A percentile compares a stretch with the other conserved stretches of the same genome.
phyloP scores from a whole-genome alignment of 2,329 filamentous ascomycete species.

The Arthrobotrys musiformis region DNA sequence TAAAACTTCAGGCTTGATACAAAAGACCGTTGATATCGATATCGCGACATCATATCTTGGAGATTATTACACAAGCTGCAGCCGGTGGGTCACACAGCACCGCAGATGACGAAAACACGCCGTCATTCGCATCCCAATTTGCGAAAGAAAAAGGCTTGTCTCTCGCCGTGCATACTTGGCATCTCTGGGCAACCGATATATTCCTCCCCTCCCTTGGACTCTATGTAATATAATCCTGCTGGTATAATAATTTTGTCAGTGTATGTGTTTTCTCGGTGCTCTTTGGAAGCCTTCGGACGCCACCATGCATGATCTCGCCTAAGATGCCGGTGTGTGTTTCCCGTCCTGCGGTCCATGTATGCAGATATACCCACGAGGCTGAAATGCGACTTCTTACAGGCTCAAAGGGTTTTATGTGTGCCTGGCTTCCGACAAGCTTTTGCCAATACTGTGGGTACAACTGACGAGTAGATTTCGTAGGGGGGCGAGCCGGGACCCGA shows the following conservation, averaged over 20 bases:
- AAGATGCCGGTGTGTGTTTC: conserved; percentile 8
- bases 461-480: neutral
- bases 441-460: conserved; percentile 16
- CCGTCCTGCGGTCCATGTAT: neutral
- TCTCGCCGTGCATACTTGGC: conserved; percentile 27
- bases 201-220: neutral
- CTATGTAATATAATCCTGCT: neutral
- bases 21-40: neutral
- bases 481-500: neutral
- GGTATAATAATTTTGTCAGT: neutral
- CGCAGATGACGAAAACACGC: conserved; percentile 6
- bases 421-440: conserved; percentile 18
- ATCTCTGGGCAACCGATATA: conserved; percentile 1
- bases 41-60: neutral
- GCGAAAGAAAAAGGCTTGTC: conserved; percentile 42
- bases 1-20: too few relatives aligned
- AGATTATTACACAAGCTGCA: neutral
- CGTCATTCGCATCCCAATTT: conserved; percentile 20
- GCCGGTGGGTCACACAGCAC: neutral
- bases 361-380: conserved; percentile 20
- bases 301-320: conserved; percentile 44
- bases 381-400: conserved; percentile 39
- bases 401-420: neutral
- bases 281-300: conserved; percentile 11
- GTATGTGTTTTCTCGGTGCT: neutral